Conservation (phyloP, 1,284 basidiomycete genomes). For the Rhodotorula sp. region DNA sequence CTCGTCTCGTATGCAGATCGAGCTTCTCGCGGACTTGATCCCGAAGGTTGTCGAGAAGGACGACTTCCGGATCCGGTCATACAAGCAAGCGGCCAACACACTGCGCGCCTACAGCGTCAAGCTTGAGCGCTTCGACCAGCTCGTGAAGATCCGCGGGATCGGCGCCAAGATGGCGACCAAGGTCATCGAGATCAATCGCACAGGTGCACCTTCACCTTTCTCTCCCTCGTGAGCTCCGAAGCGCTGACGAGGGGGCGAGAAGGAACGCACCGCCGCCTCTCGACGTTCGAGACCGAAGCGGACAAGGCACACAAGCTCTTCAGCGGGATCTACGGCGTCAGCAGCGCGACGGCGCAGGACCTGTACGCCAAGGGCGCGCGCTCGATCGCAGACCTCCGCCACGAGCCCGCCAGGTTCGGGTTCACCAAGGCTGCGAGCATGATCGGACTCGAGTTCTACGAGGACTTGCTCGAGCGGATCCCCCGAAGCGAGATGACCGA, state of each 20-base stretch:
- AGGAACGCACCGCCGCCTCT: constrained; percentile 54
- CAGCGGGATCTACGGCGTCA: constrained; percentile 63
- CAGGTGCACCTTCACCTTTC: constrained; percentile 64
- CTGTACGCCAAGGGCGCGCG: constrained; percentile 77
- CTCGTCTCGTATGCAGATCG: not conserved
- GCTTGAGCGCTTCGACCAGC: constrained; percentile 66
- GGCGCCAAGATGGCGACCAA: constrained; percentile 47
- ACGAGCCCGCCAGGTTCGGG: constrained; percentile 58
- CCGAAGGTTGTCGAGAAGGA: constrained; percentile 20
- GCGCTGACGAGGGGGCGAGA: constrained; percentile 62
- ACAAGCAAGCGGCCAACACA: constrained; percentile 31
- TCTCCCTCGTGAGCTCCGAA: too few relatives aligned
- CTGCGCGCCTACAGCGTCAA: constrained; percentile 20
- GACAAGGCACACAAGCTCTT: constrained; percentile 5
- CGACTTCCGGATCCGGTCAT: constrained; percentile 32
- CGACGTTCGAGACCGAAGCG: not conserved
- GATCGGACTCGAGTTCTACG: constrained; percentile 71
- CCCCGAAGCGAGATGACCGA: constrained; percentile 73
- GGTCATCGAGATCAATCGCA: constrained; percentile 75
- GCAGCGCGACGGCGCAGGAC: constrained; percentile 59
- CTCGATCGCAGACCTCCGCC: constrained; percentile 70
- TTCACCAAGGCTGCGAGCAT: constrained; percentile 63
- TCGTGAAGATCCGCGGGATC: constrained; percentile 49
- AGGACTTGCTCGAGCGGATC: constrained; percentile 79
- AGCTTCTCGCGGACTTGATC: not conserved